Evolutionary conservation across 2,329 filamentous ascomycete species (phyloP), one percentile per base, ranked within the genome.

Genomic region (Colletotrichum ledebouriae): DNA sequence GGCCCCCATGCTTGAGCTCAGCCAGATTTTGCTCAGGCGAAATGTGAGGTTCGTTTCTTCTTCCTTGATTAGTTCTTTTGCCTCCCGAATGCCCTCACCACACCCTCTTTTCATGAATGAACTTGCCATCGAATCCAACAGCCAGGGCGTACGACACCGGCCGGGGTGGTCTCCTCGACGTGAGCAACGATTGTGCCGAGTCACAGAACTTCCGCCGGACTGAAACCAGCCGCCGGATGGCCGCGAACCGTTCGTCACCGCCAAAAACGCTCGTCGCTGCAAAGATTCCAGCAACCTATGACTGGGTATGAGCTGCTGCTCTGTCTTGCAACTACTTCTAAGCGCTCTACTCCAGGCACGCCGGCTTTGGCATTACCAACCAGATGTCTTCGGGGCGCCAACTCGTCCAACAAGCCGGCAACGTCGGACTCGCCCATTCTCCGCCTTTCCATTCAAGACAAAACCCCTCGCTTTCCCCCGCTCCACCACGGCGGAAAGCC

Each of bases 401-500:
- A n/a, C 39, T 22, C 7, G 2, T 39, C 47, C 42, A 17, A 46
- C 29, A 22, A 64, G 46, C 37, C 52, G 46, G 29, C 53, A 67
- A 25, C 37, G n/a, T 67, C 53, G 52, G 59, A n/a, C 59, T 34
- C 39, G 52, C 29, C 22, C 47, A 25, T 67, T 17, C 34, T 63
- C 29, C 39, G 56, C 37, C 29, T 52, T 58, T 63, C 33, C 52
- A 53, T 44, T 55, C 33, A 37, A 55, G 37, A 49, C 42, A 37
- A 44, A 39, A 34, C 46, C 59, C 44, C 41, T 44, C 63, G 22
- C 22, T 22, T 22, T 4, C 25, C 39, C 52, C 52, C 20, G 22
- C 59, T 50, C 64, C 64, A 64, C 60, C 55, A 50, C 49, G 55
- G 60, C 55, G 61, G 64, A 41, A 59, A 56, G 37, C 53, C 53